Base-by-base conservation (phyloP, 2,329 filamentous ascomycete genomes). In the Malbranchea zuffiana region DNA sequence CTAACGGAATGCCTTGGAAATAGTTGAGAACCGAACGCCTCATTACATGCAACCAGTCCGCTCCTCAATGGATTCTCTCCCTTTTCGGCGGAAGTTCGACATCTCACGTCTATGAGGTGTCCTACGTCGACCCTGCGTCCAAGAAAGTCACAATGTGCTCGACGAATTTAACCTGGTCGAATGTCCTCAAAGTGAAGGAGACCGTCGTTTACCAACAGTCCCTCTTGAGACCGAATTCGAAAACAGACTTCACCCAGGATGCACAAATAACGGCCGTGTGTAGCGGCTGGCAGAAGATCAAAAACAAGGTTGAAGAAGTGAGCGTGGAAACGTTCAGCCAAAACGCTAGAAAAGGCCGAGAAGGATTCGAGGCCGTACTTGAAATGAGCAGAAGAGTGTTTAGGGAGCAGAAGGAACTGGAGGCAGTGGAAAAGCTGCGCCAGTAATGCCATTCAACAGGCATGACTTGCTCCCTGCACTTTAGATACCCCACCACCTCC, bases 71-170 rank as follows among this genome's bases (percentile, higher is more conserved):
- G 65, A 70, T 98, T 38, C 75, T 78, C 55, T 73, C 77, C 15
- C 66, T 96, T 36, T 74, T 96, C 50, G 87, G 87, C 44, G 75
- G 78, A 50, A 72, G 75, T 48, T 81, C 90, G 44, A 82, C 81
- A 42, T 88, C 80, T 46, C 82, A 88, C 60, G 86, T 96, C 48
- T 93, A 88, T 62, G 90, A 98, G 67, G 82, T 87, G 29, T 93
- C 83, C 41, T 96, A 96, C 61, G 88, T 98, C 55, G 85, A 96
- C 61, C 84, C 84, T 1, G 54, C 61, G 27, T 69, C 71, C 44
- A 85, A 87, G 64, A 92, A 83, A 46, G 84, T 98, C 54, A 96
- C 87, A 44, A 94, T 98, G 82, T 86, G 87, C 59, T 90, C 83
- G 48, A 84, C 85, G 58, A 98, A 98, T 65, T 69, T 98, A 57